Conservation (phyloP, 2,329 filamentous ascomycete genomes). For the Cercospora brassicicola region DNA sequence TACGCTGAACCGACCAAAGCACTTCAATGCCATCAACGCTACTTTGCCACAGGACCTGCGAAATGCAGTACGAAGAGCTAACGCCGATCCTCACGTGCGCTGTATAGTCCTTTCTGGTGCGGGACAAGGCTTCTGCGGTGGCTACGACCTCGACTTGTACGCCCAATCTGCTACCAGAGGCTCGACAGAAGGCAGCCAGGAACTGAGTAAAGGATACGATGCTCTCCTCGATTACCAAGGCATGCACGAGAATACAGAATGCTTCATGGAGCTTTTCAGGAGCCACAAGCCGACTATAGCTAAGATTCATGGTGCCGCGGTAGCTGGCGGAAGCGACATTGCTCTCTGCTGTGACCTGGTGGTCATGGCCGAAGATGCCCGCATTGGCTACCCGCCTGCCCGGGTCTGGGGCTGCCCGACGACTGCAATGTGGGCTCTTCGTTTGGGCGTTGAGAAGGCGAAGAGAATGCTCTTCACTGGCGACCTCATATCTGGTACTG, state of each 20-base stretch:
- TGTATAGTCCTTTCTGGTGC: constrained; percentile 17
- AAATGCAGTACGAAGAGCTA: constrained; percentile 8
- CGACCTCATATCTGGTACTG: background rate
- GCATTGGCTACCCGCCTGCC: background rate
- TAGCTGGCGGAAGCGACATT: constrained; percentile 5
- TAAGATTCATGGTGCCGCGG: background rate
- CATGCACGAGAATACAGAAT: constrained; percentile 4
- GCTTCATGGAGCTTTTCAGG: constrained; percentile 3
- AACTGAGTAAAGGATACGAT: constrained; percentile 4
- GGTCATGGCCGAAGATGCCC: background rate
- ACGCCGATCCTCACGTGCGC: constrained; percentile 10
- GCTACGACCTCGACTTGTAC: constrained; percentile 16
- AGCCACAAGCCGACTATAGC: constrained; percentile 3
- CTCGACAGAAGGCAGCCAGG: background rate
- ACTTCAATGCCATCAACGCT: constrained; percentile 17
- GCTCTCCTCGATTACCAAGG: background rate
- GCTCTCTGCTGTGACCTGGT: constrained; percentile 2
- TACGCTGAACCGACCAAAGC: constrained; percentile 15
- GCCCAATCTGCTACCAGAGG: background rate
- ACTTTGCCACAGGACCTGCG: constrained; percentile 10
- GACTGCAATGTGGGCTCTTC: constrained; percentile 2
- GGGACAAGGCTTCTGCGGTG: constrained; percentile 17
- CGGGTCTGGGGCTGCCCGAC: background rate
- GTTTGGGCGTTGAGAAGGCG: background rate
- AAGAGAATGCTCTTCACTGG: constrained; percentile 1